Evolutionary conservation across 805 yeast genomes (phyloP).

Genomic region (Candida quercuum): DNA sequence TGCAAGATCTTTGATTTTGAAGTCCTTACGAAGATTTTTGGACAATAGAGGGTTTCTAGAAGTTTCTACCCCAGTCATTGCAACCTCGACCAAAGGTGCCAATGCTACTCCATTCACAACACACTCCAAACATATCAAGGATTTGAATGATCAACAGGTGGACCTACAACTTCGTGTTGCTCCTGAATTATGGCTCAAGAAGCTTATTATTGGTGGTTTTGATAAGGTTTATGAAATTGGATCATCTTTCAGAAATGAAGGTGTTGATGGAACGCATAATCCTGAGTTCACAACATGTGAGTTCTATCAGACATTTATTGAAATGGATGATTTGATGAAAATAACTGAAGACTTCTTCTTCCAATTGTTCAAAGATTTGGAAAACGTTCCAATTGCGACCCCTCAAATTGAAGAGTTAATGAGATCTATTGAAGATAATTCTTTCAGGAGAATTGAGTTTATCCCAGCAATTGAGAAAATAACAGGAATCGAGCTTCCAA

Average conservation of each 20-base stretch:
- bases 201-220: conserved; percentile 76
- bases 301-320: conserved; percentile 71
- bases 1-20: conserved; percentile 51
- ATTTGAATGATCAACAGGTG: conserved; percentile 17
- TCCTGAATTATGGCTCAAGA: conserved; percentile 92
- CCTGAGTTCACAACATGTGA: conserved; percentile 93
- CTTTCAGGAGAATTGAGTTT: conserved; percentile 52
- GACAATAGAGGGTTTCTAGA: conserved; percentile 56
- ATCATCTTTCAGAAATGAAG: conserved; percentile 82
- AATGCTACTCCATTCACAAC: conserved; percentile 85
- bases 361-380: conserved; percentile 31
- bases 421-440: neutral
- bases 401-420: conserved; percentile 4
- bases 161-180: conserved; percentile 75
- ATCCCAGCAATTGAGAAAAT: conserved; percentile 52
- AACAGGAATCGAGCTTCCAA: conserved; percentile 48
- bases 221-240: conserved; percentile 88
- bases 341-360: conserved; percentile 56
- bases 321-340: conserved; percentile 59
- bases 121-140: conserved; percentile 26
- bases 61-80: conserved; percentile 84
- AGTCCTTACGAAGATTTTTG: conserved; percentile 53
- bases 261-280: conserved; percentile 87
- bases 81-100: conserved; percentile 79
- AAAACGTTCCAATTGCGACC: conserved; percentile 5